These are phyloP conservation scores for Mycena venus DNA, from an alignment of 768 basidiomycete species.

Conservation along the genomic window DNA sequence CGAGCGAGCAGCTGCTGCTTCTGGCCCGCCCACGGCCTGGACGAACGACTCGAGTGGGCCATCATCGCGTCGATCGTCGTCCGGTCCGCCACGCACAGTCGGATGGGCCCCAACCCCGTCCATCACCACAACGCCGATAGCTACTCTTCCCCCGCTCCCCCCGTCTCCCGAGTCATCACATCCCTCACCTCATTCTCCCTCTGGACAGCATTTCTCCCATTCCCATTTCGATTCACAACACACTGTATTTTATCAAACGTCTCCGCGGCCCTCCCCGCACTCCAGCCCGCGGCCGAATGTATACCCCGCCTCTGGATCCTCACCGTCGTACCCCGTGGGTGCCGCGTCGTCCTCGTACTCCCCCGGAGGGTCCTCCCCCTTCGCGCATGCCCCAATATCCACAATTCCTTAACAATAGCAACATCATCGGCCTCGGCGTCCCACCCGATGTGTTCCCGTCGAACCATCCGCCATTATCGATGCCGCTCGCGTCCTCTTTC, in stretches of 20 bases:
- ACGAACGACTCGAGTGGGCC: conserved; percentile 19
- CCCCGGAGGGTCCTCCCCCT: conserved; percentile 44
- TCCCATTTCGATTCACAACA: conserved; percentile 52
- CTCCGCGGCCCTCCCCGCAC: conserved; percentile 53
- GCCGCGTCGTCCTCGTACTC: conserved; percentile 13
- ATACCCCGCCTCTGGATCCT: conserved; percentile 59
- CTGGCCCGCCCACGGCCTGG: conserved; percentile 27
- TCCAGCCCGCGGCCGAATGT: conserved; percentile 56
- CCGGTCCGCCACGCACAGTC: conserved; percentile 26
- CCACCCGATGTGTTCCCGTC: conserved; percentile 60
- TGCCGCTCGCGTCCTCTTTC: not conserved
- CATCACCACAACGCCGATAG: conserved; percentile 5
- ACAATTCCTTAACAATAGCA: conserved; percentile 47
- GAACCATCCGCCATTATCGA: conserved; percentile 49
- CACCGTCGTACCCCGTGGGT: conserved; percentile 11
- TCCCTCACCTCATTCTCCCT: conserved; percentile 42
- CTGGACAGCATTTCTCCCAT: conserved; percentile 32
- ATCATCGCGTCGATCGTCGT: conserved; percentile 23
- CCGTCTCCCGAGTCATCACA: conserved; percentile 62
- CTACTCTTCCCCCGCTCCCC: conserved; percentile 46
- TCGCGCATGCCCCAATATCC: conserved; percentile 56
- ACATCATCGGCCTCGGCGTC: conserved; percentile 43
- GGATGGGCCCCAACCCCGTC: conserved; percentile 16
- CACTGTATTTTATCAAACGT: conserved; percentile 80
- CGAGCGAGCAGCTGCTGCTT: conserved; percentile 14